phyloP scores from a whole-genome alignment of 148 eudicot genomes.

The Fallopia convolvulus region DNA sequence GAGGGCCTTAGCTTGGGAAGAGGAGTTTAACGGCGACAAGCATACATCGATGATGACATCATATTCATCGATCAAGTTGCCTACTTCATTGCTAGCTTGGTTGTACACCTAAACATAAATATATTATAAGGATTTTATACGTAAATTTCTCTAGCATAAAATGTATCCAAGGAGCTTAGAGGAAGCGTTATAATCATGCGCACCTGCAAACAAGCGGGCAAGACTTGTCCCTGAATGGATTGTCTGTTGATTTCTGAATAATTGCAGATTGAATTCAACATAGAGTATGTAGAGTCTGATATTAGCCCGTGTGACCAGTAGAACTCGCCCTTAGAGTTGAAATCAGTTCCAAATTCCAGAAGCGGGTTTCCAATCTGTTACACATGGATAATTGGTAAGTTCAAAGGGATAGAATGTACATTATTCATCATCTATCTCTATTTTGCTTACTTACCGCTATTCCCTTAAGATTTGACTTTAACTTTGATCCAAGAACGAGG shows the following conservation, averaged over 20 bases:
- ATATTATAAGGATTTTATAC: no score
- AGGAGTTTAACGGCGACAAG: not conserved
- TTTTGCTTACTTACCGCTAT: not conserved
- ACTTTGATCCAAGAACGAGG: not conserved
- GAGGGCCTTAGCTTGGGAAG: not conserved
- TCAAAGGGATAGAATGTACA: not conserved
- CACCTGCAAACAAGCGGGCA: slow-evolving; percentile 31
- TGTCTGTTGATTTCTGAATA: slow-evolving; percentile 60
- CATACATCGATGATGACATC: slow-evolving; percentile 70
- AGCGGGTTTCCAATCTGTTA: slow-evolving; percentile 75
- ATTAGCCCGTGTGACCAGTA: slow-evolving; percentile 78
- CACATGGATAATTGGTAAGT: not conserved
- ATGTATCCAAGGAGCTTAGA: not conserved
- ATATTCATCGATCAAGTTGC: slow-evolving; percentile 31
- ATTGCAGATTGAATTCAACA: slow-evolving; percentile 42
- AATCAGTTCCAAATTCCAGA: slow-evolving; percentile 62
- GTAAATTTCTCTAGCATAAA: no score
- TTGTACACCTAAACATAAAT: not conserved
- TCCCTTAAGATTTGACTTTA: slow-evolving; percentile 7
- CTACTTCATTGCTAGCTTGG: slow-evolving; percentile 28
- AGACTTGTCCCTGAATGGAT: slow-evolving; percentile 16
- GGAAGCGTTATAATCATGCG: slow-evolving; percentile 13
- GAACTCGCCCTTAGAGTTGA: slow-evolving; percentile 50
- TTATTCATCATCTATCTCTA: not conserved
- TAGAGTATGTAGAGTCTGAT: slow-evolving; percentile 51